These are phyloP conservation scores for Osmanthus fragrans DNA, from an alignment of 257 asterid species.

Conservation along the genomic window DNA sequence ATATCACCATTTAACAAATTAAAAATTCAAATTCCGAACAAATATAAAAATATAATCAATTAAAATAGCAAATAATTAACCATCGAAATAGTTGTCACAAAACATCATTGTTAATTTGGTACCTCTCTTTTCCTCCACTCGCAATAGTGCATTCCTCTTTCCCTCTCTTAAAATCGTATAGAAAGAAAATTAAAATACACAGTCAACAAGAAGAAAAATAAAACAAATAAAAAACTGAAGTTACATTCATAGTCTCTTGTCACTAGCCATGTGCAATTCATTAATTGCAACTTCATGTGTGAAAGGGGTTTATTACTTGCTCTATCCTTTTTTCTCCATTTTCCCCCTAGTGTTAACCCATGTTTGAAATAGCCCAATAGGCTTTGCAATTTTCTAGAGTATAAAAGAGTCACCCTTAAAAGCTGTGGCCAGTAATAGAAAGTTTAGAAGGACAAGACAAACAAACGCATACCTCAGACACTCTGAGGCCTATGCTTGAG, in stretches of 20 bases:
- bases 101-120: too few relatives aligned
- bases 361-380: not conserved
- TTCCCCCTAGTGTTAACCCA: not conserved
- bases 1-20: not conserved
- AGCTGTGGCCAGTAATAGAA: not conserved
- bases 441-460: not conserved
- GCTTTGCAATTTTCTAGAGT: not conserved
- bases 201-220: too few relatives aligned
- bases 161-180: too few relatives aligned
- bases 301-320: not conserved
- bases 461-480: not conserved
- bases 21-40: not conserved
- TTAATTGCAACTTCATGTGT: not conserved
- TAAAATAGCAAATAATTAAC: not conserved
- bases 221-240: too few relatives aligned
- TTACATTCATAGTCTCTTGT: not conserved
- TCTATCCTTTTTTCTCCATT: not conserved
- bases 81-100: not conserved
- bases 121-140: too few relatives aligned
- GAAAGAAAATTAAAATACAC: too few relatives aligned
- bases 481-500: not conserved
- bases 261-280: not conserved
- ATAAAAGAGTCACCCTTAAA: too few relatives aligned
- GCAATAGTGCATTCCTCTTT: too few relatives aligned
- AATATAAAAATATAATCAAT: not conserved